Evolutionary conservation across 768 basidiomycete genomes (phyloP).

Genomic region (Trametes coccinea): DNA sequence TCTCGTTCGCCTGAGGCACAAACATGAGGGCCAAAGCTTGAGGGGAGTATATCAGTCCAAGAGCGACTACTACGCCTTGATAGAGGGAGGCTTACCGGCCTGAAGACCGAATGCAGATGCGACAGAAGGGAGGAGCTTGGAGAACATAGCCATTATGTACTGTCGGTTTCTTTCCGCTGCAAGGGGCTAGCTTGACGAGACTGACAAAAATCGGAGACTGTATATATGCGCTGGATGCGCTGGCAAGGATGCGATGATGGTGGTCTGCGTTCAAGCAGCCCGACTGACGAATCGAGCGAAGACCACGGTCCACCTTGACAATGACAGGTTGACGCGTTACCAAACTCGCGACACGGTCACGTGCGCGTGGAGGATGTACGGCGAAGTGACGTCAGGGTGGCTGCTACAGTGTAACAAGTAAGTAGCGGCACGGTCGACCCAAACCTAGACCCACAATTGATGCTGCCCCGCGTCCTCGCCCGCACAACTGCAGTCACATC

Average conservation of each 20-base stretch:
- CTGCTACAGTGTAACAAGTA: not conserved
- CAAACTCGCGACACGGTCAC: conserved; percentile 3
- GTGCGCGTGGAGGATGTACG: not conserved
- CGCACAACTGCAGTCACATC: not conserved
- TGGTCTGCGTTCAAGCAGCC: not conserved
- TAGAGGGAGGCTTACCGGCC: conserved; percentile 35
- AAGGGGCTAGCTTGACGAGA: too few relatives aligned
- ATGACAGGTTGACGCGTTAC: not conserved
- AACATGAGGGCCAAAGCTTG: conserved; percentile 58
- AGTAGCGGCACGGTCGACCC: too few relatives aligned
- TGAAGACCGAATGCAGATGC: conserved; percentile 55
- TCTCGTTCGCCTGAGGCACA: conserved; percentile 66
- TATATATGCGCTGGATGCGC: not conserved
- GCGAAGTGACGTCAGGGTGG: conserved; percentile 6
- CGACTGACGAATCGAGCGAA: not conserved
- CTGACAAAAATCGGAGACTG: not conserved
- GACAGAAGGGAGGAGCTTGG: conserved; percentile 51
- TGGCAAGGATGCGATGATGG: conserved; percentile 1
- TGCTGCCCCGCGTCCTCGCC: not conserved
- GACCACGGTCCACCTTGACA: too few relatives aligned
- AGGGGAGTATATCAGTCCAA: too few relatives aligned
- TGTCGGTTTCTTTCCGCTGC: too few relatives aligned
- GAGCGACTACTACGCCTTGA: too few relatives aligned
- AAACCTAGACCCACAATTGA: not conserved
- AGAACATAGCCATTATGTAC: conserved; percentile 47